Evolutionary conservation across 257 asterid genomes (phyloP).

Genomic region (Plectranthus barbatus): DNA sequence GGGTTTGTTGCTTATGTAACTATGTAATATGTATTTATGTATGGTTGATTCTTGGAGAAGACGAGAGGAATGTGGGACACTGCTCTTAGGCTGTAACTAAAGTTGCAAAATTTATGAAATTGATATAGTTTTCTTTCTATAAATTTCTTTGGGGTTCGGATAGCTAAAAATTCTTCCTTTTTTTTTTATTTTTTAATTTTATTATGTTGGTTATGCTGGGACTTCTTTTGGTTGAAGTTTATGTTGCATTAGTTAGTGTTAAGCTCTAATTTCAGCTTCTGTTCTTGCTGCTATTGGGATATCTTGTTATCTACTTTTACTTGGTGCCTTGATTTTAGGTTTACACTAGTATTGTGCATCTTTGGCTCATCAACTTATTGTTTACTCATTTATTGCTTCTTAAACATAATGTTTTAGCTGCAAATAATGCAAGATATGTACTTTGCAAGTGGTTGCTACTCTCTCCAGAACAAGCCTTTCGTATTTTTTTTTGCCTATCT

Average conservation of each 20-base stretch:
- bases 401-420: neutral
- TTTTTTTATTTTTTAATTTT: too few relatives aligned
- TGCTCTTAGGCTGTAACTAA: slow-evolving; percentile 25
- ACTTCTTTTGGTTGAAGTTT: neutral
- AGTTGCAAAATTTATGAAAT: slow-evolving; percentile 15
- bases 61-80: slow-evolving; percentile 12
- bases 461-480: neutral
- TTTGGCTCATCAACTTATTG: neutral
- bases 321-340: too few relatives aligned
- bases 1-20: slow-evolving; percentile 22
- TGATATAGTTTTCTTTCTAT: slow-evolving; percentile 16
- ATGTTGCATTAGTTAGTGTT: neutral
- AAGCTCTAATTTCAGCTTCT: neutral
- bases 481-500: neutral
- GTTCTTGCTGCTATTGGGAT: neutral
- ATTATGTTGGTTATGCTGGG: neutral
- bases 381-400: neutral
- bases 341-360: neutral
- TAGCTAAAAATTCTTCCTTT: neutral
- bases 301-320: neutral
- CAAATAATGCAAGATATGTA: neutral
- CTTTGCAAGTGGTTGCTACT: neutral
- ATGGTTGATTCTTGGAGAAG: slow-evolving; percentile 11
- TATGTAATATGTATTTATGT: neutral
- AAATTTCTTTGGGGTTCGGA: neutral